Base-by-base conservation (phyloP, 805 yeast genomes). In the Myxozyma mucilagina region DNA sequence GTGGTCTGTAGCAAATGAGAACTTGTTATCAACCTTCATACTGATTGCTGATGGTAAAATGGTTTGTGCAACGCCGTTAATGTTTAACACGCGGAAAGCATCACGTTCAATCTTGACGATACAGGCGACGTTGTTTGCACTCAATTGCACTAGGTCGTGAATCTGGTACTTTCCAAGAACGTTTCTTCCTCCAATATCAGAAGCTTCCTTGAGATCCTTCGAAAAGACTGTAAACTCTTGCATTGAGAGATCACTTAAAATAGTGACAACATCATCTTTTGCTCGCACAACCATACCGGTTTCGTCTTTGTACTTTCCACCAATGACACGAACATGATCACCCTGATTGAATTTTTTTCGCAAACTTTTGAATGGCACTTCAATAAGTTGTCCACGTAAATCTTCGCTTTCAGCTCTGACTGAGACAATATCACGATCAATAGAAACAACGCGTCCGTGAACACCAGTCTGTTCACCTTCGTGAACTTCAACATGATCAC, bases 401-500 rank as follows among this genome's bases (percentile, higher is more conserved):
- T 80, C 78, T 61, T 78, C 82, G 38, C 79, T 75, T 56, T 79
- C 69, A 4, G 70, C 63, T n/a, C 57, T 48, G 4, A 84, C 76
- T 9, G 84, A 74, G 29, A 83, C 84, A 58, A 83, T 80, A 67
- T 87, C 94, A 16, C 86, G 83, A 2, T 84, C 80, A 1, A 91
- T 83, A 31, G 87, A 81, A 8, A 83, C 76, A 54, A 93, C 96
- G 54, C 82, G 81, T 75, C 97, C 99, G 56, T 82, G 81, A 62
- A 96, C 84, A 62, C 93, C 96, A 49, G 92, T 85, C 76, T 92
- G 97, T 76, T 94, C 99, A 72, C 99, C 99, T 66, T 85, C 84
- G 55, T 89, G 81, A 52, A 94, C 89, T 75, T 92, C 97, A 51
- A 94, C 97, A 68, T 89, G 83, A 74, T 94, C 99, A 67, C 97